Conservation (phyloP, 2,329 filamentous ascomycete species). For the Waltergamsia citrina region DNA sequence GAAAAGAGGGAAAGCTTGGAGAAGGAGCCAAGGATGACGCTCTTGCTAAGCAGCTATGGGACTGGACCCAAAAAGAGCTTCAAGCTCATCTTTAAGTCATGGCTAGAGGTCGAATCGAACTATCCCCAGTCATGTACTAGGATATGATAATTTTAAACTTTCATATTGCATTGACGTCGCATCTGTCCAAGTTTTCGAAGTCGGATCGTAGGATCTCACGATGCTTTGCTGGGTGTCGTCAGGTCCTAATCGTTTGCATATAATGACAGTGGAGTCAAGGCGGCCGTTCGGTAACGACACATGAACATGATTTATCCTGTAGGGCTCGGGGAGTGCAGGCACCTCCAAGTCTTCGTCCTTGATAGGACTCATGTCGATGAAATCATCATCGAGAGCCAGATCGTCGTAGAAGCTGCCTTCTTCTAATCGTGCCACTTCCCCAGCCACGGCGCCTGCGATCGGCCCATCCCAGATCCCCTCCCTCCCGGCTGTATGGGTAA, state of each 20-base stretch:
- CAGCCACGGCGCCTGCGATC: slow-evolving; percentile 1
- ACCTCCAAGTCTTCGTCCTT: neutral
- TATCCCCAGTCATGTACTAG: no score
- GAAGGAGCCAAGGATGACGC: slow-evolving; percentile 10
- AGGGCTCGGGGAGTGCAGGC: neutral
- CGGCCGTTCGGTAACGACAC: neutral
- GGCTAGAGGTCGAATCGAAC: neutral
- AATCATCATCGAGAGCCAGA: neutral
- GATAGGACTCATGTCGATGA: neutral
- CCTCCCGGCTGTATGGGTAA: neutral
- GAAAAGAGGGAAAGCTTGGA: slow-evolving; percentile 9
- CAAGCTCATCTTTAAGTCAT: neutral
- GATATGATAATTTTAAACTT: no score
- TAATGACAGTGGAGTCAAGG: neutral
- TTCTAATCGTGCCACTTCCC: slow-evolving; percentile 2
- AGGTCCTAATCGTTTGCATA: neutral
- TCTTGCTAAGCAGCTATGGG: slow-evolving; percentile 15
- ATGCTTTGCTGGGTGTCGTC: neutral
- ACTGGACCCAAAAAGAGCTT: slow-evolving; percentile 18
- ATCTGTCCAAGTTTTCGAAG: neutral
- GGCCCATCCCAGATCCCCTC: slow-evolving; percentile 3
- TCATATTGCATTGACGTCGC: neutral
- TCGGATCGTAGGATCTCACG: neutral
- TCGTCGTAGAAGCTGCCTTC: neutral
- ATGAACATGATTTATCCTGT: neutral